These are phyloP conservation scores for Beverwykella pulmonaria DNA, from an alignment of 495 filamentous ascomycete species.

Conservation along the genomic window DNA sequence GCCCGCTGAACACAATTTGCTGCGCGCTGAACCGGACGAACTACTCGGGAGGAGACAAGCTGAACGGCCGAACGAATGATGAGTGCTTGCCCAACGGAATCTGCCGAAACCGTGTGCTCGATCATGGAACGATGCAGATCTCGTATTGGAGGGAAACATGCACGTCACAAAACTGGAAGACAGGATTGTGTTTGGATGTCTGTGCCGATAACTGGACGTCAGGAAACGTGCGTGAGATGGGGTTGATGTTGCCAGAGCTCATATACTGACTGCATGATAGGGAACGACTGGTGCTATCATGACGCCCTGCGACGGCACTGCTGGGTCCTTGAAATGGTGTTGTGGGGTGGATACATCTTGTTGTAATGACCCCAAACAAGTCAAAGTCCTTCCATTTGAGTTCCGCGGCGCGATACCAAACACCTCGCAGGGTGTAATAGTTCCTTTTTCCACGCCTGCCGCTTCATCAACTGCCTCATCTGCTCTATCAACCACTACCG, in stretches of 20 bases:
- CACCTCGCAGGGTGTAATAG: not conserved
- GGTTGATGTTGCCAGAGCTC: not conserved
- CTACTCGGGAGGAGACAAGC: not conserved
- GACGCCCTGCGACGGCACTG: constrained; percentile 8
- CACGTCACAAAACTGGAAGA: constrained; percentile 11
- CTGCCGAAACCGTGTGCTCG: constrained; percentile 1
- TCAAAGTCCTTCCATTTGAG: constrained; percentile 6
- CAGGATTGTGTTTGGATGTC: constrained; percentile 5
- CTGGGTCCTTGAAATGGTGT: constrained; percentile 2
- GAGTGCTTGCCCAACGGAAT: constrained; percentile 13
- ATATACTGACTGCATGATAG: not conserved
- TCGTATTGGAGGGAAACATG: constrained; percentile 13
- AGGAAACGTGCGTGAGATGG: not conserved
- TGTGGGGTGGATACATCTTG: constrained; percentile 5
- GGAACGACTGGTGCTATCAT: constrained; percentile 5
- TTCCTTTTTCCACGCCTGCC: not conserved
- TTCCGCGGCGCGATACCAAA: constrained; percentile 7
- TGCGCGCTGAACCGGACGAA: constrained; percentile 20
- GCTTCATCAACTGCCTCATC: not conserved
- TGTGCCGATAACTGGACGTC: not conserved
- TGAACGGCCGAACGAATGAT: constrained; percentile 12
- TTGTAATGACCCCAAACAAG: not conserved
- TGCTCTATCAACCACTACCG: not conserved
- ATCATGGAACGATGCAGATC: constrained; percentile 1
- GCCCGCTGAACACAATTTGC: constrained; percentile 6